Conservation (phyloP, 805 yeast species). For the Pichia kluyveri region DNA sequence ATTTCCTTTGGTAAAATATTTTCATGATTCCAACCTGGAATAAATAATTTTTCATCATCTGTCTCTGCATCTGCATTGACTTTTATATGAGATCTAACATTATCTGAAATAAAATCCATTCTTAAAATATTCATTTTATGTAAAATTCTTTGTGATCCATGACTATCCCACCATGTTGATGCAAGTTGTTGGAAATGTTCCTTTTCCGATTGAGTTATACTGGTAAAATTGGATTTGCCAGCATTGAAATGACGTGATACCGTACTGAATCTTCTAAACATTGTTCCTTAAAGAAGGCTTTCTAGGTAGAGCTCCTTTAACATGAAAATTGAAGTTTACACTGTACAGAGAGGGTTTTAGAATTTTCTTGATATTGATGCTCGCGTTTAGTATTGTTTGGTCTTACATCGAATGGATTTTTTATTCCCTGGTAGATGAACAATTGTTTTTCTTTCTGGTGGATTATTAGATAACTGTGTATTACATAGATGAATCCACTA, state of each 20-base stretch:
- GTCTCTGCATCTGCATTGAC: slow-evolving; percentile 32
- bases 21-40: slow-evolving; percentile 64
- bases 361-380: too few relatives aligned
- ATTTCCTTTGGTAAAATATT: slow-evolving; percentile 57
- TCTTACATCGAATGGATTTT: too few relatives aligned
- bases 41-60: slow-evolving; percentile 42
- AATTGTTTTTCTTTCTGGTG: too few relatives aligned
- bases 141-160: slow-evolving; percentile 86
- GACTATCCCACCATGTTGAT: slow-evolving; percentile 95
- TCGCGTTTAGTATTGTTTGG: too few relatives aligned
- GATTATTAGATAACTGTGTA: too few relatives aligned
- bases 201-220: slow-evolving; percentile 55
- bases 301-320: too few relatives aligned
- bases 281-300: not conserved
- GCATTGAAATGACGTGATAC: not conserved
- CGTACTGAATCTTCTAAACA: not conserved
- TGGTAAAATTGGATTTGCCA: slow-evolving; percentile 14
- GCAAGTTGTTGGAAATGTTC: slow-evolving; percentile 82
- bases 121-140: slow-evolving; percentile 91
- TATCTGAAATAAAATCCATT: slow-evolving; percentile 74
- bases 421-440: too few relatives aligned
- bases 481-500: too few relatives aligned
- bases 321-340: too few relatives aligned
- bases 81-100: slow-evolving; percentile 36
- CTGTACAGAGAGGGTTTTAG: too few relatives aligned